Evolutionary conservation across 2,329 filamentous ascomycete species (phyloP).

Genomic region (Penicillium decumbens): DNA sequence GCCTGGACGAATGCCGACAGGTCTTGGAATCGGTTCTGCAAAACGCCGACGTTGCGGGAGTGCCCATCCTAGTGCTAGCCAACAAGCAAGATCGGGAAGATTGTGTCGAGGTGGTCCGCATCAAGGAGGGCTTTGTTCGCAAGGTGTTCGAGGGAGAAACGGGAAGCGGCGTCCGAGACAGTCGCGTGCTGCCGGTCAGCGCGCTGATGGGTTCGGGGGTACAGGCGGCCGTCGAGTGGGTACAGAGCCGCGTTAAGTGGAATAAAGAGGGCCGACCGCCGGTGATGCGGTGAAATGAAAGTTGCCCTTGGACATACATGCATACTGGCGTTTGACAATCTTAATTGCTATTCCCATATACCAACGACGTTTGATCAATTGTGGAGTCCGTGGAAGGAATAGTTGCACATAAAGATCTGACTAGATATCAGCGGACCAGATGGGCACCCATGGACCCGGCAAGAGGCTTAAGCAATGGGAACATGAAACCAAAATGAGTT

Average conservation of each 20-base stretch:
- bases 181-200: conserved; percentile 82
- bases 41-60: conserved; percentile 80
- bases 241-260: conserved; percentile 87
- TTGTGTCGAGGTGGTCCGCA: conserved; percentile 92
- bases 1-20: conserved; percentile 80
- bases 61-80: conserved; percentile 84
- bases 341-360: conserved; percentile 13
- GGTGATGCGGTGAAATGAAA: conserved; percentile 68
- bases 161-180: conserved; percentile 79
- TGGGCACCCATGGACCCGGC: too few species aligned
- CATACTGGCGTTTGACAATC: conserved; percentile 20
- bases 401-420: too few species aligned
- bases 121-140: conserved; percentile 94
- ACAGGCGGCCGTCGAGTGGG: conserved; percentile 93
- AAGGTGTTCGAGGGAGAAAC: conserved; percentile 95
- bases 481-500: not conserved
- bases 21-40: conserved; percentile 88
- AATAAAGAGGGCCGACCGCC: conserved; percentile 91
- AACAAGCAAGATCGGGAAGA: conserved; percentile 98
- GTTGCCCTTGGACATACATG: conserved; percentile 7
- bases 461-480: too few species aligned
- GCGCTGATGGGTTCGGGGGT: conserved; percentile 81
- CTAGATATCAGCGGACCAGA: too few species aligned
- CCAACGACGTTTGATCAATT: conserved; percentile 6
- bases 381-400: too few species aligned